Evolutionary conservation across 1,139 yeast genomes (phyloP), one percentile per base, ranked within the genome.

Genomic region (Nakaseomyces sp.): DNA sequence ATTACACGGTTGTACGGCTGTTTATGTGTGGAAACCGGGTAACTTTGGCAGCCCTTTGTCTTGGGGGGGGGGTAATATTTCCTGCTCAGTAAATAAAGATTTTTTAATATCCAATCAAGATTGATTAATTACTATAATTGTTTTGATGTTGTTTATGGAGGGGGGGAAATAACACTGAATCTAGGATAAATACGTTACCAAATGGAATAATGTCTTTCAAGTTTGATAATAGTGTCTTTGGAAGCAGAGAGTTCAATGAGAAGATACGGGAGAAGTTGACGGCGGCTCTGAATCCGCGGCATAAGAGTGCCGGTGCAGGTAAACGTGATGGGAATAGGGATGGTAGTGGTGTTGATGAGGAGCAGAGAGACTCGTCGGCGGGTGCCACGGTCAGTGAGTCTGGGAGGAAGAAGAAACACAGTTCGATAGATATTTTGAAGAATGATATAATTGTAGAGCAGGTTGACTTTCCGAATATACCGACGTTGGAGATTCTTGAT

Each of bases 401-500:
- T 9, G 36, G 36, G 24, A 32, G 36, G 36, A 32, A 32, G 36
- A 40, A 13, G 42, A 40, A 37, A 15, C 33, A n/a, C 19, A 54
- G 50, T 16, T 52, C 51, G 33, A 40, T 53, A 20, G 61, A 58
- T 45, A 55, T 61, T 19, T 45, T 61, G 43, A 57, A 58, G 37
- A 55, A 59, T 42, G 61, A 57, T 15, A 55, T 61, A 16, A 52
- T 48, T n/a, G 64, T 61, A 7, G 52, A 53, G 10, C 51, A 56
- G 29, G 61, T 61, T 9, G 47, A 59, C 40, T 61, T 61, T 41
- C 60, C 61, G 1, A 50, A 53, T n/a, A 55, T 53, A 33, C 65
- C 66, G 2, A 49, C 50, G 44, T 49, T 61, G 17, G 64, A 61
- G 47, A 61, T 61, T 8, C 43, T 61, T 30, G 66, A 61, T 46